These are phyloP conservation scores for Ashbya aceris DNA, from an alignment of 1,139 yeast genomes.

Conservation along the genomic window DNA sequence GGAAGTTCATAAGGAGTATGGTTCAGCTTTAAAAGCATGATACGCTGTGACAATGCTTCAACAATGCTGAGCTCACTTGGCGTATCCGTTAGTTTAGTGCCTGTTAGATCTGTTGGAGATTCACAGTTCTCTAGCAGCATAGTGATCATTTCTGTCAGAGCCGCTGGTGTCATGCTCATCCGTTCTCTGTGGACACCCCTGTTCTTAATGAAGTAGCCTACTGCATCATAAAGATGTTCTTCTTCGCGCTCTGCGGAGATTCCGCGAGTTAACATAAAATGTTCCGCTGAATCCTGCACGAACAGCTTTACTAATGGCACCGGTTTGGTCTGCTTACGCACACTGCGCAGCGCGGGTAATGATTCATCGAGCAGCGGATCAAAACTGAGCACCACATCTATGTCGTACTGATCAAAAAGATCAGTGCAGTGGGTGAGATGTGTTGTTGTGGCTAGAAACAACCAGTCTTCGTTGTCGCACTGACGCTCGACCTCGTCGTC, in stretches of 20 bases:
- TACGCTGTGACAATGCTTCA: constrained; percentile 3
- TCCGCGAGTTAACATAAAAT: constrained; percentile 22
- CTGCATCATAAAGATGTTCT: constrained; percentile 13
- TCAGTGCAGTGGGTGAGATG: constrained; percentile 30
- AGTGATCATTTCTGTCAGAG: background rate
- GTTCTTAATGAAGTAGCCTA: constrained; percentile 20
- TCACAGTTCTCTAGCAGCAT: background rate
- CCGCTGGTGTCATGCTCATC: background rate
- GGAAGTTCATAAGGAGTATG: constrained; percentile 4
- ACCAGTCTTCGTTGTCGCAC: constrained; percentile 23
- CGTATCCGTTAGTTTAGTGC: background rate
- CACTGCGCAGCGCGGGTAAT: constrained; percentile 25
- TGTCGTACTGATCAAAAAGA: constrained; percentile 26
- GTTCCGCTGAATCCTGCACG: constrained; percentile 36
- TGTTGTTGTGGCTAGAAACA: constrained; percentile 36
- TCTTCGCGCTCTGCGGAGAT: constrained; percentile 9
- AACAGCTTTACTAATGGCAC: constrained; percentile 37
- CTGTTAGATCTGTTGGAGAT: background rate
- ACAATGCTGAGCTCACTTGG: background rate
- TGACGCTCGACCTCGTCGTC: constrained; percentile 3
- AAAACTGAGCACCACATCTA: constrained; percentile 48
- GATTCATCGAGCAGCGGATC: constrained; percentile 43
- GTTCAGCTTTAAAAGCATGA: constrained; percentile 5
- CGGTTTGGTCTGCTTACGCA: constrained; percentile 14
- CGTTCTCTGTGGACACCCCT: constrained; percentile 9